Conservation (phyloP, 2,329 filamentous ascomycete genomes). For the Penicillium vulpinum region DNA sequence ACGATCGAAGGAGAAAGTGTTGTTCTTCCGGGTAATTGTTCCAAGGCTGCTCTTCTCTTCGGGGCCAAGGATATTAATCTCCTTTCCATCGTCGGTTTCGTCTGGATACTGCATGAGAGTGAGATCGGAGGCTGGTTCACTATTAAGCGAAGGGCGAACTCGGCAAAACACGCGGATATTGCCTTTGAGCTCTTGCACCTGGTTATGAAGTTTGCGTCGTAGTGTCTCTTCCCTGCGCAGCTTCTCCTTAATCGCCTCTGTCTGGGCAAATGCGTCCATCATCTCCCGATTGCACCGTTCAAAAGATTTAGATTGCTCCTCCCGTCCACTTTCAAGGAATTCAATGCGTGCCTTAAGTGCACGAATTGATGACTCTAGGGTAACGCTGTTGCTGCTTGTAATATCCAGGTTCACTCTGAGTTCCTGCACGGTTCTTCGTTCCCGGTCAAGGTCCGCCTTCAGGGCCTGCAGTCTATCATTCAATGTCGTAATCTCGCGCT, state of each 20-base stretch:
- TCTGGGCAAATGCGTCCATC: constrained; percentile 71
- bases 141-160: constrained; percentile 71
- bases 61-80: constrained; percentile 79
- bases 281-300: constrained; percentile 77
- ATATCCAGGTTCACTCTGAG: constrained; percentile 62
- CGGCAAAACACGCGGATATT: constrained; percentile 99
- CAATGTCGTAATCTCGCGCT: constrained; percentile 53
- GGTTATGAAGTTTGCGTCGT: constrained; percentile 89
- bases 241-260: constrained; percentile 73
- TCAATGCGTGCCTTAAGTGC: constrained; percentile 79
- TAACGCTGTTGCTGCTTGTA: constrained; percentile 60
- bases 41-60: constrained; percentile 82
- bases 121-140: constrained; percentile 59
- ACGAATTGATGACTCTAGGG: constrained; percentile 72
- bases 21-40: constrained; percentile 72
- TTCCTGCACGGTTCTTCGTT: constrained; percentile 61
- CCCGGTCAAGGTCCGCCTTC: constrained; percentile 57
- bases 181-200: constrained; percentile 95
- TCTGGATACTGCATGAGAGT: constrained; percentile 81
- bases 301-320: constrained; percentile 84
- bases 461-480: constrained; percentile 41
- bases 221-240: constrained; percentile 88
- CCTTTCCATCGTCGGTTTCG: constrained; percentile 74
- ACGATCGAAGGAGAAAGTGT: constrained; percentile 87
- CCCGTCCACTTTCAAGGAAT: constrained; percentile 85